Evolutionary conservation across 495 filamentous ascomycete species (phyloP), one percentile per base, ranked within the genome.

Genomic region (Hyaloscypha variabilis): DNA sequence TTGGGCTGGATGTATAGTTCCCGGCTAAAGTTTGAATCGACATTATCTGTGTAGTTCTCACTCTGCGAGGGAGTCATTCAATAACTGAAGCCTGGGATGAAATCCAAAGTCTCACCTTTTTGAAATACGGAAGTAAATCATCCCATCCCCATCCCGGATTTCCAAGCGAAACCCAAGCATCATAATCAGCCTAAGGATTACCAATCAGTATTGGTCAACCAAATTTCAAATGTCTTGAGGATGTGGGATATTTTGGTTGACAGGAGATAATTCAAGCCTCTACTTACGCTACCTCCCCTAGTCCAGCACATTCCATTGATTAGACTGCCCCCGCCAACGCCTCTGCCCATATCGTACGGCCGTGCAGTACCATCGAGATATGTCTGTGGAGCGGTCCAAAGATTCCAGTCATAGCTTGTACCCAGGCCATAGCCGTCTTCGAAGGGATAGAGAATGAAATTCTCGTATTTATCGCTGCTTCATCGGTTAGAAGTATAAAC

Each of bases 251-350:
- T 34, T 13, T 1, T 34, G 6, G 31, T 6, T 1, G 31, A 34
- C n/a, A 34, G 31, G 11, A 46, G 4, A 17, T 17, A 46, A 4
- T 4, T 14, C 39, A 46, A 19, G 39, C 4, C 4, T 46, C 4
- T 46, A 46, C 39, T 10, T 17, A 46, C 39, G 11, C 17, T 53
- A 0, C 78, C 71, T 6, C 81, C 81, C 11, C 80, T 70, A 34
- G 78, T 77, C 65, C 76, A 79, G 55, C 79, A 75, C 59, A 83
- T 70, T 6, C 80, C 81, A 57, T 85, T 85, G 56, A 85, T 67
- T 23, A 80, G 75, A 24, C 71, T 79, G 13, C 80, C 77, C 0
- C 81, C 82, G 6, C 82, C 81, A 10, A 81, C 73, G 53, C 72
- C 80, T 55, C 73, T 76, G 8, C 80, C 79, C 29, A 75, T 73